A percentile compares a stretch with the other conserved stretches of the same genome.
Conservation (phyloP, 2,329 filamentous ascomycete species). For the Colletotrichum sp. region DNA sequence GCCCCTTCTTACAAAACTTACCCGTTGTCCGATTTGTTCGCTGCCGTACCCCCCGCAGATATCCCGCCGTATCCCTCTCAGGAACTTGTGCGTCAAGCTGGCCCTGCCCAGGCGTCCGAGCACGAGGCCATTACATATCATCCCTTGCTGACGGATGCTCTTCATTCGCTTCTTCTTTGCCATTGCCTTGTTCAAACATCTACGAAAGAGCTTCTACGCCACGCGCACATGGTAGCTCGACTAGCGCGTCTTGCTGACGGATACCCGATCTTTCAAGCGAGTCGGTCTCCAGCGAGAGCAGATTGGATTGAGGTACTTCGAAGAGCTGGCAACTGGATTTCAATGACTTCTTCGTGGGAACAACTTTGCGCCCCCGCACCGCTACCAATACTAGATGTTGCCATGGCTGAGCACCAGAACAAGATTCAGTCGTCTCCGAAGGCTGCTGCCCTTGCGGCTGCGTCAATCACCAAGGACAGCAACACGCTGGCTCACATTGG, state of each 20-base stretch:
- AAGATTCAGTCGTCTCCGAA: conserved; percentile 28
- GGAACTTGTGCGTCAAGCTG: conserved; percentile 35
- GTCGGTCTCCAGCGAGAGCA: conserved; percentile 72
- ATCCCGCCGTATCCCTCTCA: conserved; percentile 71
- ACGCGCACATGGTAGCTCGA: conserved; percentile 82
- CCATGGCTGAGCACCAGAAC: conserved; percentile 23
- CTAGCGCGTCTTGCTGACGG: conserved; percentile 77
- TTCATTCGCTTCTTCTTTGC: conserved; percentile 79
- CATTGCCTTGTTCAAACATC: conserved; percentile 84
- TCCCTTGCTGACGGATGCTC: conserved; percentile 77
- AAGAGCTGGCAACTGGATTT: conserved; percentile 72
- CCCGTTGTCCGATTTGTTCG: conserved; percentile 69
- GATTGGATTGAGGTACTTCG: conserved; percentile 83
- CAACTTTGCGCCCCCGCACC: conserved; percentile 68
- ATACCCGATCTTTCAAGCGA: conserved; percentile 80
- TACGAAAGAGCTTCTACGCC: conserved; percentile 76
- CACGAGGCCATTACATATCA: conserved; percentile 78
- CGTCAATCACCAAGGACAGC: conserved; percentile 33
- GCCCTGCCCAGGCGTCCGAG: conserved; percentile 37
- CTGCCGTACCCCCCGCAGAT: conserved; percentile 67
- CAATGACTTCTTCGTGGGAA: conserved; percentile 71
- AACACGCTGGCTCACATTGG: conserved; percentile 32
- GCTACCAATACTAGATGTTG: conserved; percentile 40
- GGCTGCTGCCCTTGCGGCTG: conserved; percentile 35
- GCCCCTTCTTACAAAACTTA: conserved; percentile 43